phyloP scores from a whole-genome alignment of 2,329 filamentous ascomycete genomes.

The Aspergillus hiratsukae region DNA sequence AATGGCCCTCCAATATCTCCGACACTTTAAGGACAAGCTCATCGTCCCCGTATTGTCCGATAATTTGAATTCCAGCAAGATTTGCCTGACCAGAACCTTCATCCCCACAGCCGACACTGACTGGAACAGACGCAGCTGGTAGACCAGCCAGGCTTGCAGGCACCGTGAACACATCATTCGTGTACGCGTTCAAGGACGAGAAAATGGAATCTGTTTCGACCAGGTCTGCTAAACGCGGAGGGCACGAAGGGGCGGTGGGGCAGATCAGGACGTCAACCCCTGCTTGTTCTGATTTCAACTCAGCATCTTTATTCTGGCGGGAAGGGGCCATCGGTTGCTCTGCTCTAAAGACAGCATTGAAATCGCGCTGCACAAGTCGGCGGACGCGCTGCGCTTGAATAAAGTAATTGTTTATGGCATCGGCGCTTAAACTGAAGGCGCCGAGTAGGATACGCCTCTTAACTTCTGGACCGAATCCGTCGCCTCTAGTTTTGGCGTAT shows the following conservation, averaged over 20 bases:
- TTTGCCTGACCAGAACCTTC: conserved; percentile 11
- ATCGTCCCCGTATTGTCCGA: conserved; percentile 47
- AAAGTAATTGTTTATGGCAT: conserved; percentile 94
- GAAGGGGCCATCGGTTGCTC: conserved; percentile 58
- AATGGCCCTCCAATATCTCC: conserved; percentile 29
- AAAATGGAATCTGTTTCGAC: conserved; percentile 16
- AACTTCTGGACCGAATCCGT: conserved; percentile 78
- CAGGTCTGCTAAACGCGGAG: conserved; percentile 62
- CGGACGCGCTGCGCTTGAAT: conserved; percentile 87
- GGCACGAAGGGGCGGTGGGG: conserved; percentile 75
- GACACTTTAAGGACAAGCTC: conserved; percentile 38
- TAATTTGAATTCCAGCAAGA: conserved; percentile 41
- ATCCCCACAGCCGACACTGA: conserved; percentile 35
- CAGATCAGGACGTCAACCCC: conserved; percentile 78
- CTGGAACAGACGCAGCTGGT: conserved; percentile 80
- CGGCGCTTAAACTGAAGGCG: conserved; percentile 82
- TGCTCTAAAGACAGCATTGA: conserved; percentile 70
- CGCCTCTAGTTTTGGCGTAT: conserved; percentile 70
- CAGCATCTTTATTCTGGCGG: neutral
- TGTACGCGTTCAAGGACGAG: conserved; percentile 67
- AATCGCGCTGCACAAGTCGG: conserved; percentile 77
- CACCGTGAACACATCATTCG: conserved; percentile 94
- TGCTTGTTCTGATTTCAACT: conserved; percentile 3
- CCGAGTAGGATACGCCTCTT: conserved; percentile 82
- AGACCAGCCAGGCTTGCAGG: conserved; percentile 89